Conservation (phyloP, 495 filamentous ascomycete genomes). For the Aspergillus saccharolyticus region DNA sequence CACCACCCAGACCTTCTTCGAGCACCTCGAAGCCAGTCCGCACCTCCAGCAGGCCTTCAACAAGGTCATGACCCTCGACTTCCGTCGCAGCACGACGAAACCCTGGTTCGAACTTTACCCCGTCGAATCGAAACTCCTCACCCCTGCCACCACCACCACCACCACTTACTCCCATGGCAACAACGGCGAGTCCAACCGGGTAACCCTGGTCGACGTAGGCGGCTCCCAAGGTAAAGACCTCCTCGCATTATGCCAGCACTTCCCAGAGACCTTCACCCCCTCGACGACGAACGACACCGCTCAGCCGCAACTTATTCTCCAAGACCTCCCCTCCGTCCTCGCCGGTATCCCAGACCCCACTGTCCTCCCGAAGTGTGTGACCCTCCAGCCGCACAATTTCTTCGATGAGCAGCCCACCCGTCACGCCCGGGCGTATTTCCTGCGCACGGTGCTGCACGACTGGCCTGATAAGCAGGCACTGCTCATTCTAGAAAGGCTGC, state of each 20-base stretch:
- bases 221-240: background rate
- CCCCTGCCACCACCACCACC: background rate
- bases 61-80: constrained; percentile 18
- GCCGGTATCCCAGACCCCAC: background rate
- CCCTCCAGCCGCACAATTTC: constrained; percentile 41
- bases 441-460: constrained; percentile 45
- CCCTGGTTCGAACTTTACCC: constrained; percentile 22
- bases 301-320: background rate
- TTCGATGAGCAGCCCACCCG: constrained; percentile 44
- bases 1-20: background rate
- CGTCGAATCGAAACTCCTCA: background rate
- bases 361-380: constrained; percentile 12
- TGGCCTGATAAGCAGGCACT: constrained; percentile 40
- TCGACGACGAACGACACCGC: background rate
- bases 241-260: background rate
- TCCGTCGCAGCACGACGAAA: constrained; percentile 14
- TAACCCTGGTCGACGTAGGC: constrained; percentile 1
- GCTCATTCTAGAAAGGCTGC: constrained; percentile 36
- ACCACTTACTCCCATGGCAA: no score
- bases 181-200: background rate
- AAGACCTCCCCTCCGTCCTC: background rate
- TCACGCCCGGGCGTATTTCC: constrained; percentile 27
- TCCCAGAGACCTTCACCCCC: background rate
- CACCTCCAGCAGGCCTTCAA: constrained; percentile 20
- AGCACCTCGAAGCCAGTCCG: background rate